Evolutionary conservation across 208 protist species (phyloP).

Genomic region (Balamuthia mandrillaris): DNA sequence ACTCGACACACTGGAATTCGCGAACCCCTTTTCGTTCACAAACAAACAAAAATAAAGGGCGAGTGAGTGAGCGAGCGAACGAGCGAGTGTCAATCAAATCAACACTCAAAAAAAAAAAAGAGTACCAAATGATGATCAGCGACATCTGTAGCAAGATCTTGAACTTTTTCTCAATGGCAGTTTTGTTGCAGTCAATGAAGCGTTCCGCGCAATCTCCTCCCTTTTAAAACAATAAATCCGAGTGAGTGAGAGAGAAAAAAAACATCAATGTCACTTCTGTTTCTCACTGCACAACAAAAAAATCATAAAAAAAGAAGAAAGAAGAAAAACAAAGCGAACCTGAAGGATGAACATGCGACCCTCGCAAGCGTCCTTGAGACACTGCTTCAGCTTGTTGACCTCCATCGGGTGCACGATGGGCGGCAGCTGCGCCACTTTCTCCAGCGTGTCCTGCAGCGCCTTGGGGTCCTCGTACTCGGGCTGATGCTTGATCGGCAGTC

Average conservation of each 20-base stretch:
- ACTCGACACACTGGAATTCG: conserved; percentile 50
- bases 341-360: conserved; percentile 68
- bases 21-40: conserved; percentile 1
- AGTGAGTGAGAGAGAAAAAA: background rate
- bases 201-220: conserved; percentile 72
- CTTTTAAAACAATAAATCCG: conserved; percentile 30
- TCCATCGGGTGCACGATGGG: conserved; percentile 51
- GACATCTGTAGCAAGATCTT: conserved; percentile 72
- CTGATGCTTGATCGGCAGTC: conserved; percentile 47
- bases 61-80: background rate
- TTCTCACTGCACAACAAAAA: background rate
- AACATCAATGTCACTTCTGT: background rate
- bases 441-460: background rate
- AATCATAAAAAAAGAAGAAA: background rate
- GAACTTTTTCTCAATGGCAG: conserved; percentile 63
- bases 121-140: conserved; percentile 52
- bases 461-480: conserved; percentile 45
- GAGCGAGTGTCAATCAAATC: background rate
- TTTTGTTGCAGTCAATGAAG: conserved; percentile 62
- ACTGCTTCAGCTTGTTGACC: conserved; percentile 45
- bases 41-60: background rate
- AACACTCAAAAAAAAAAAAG: background rate
- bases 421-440: conserved; percentile 11
- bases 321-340: conserved; percentile 9
- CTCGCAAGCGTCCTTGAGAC: conserved; percentile 41